Base-by-base conservation (phyloP, 371 early-diverging fungal genomes). In the Chytridium lagenaria region DNA sequence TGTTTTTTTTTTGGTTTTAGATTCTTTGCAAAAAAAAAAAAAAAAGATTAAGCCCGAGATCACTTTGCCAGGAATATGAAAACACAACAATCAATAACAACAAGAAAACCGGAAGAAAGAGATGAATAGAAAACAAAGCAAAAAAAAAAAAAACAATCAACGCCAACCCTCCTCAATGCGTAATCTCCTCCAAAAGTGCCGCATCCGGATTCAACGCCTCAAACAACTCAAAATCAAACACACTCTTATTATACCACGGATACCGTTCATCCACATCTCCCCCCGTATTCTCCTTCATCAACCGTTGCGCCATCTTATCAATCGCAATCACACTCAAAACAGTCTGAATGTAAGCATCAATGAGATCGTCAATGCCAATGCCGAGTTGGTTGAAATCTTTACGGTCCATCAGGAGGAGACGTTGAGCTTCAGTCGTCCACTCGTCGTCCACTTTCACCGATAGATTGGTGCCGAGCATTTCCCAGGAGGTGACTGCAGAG, bases 301-400 rank as follows among this genome's bases (percentile, higher is more conserved):
- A 75, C 38, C 91, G 80, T 59, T 85, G 85, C 12, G 92, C 86
- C 94, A 95, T 93, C 75, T 90, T 91, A 79, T 95, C 96, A 70
- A 96, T 95, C 19, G 94, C 95, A 78, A 95, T 92, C 1, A 95
- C 93, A 12, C 90, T 88, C 34, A 95, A 78, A 2, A 93, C 91
- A 0, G 96, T 95, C 77, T 96, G 97, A 74, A 96, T 93, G 74
- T 95, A 95, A 1, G 94, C 95, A 77, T 95, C 95, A 72, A 95
- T 96, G 71, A 95, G 80, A 71, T 95, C 95, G 77, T 95, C 95
- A 50, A 95, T 87, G 1, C 96, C 97, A 30, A 95, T 78, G 7
- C 94, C 95, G 36, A 95, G 86, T 77, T 91, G 91, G 81, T 96
- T 95, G 65, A 96, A 95, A 70, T 95, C 96, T 73, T 95, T 95